These are phyloP conservation scores for Chaetomium cochliodes DNA, from an alignment of 495 filamentous ascomycete genomes.

Conservation along the genomic window DNA sequence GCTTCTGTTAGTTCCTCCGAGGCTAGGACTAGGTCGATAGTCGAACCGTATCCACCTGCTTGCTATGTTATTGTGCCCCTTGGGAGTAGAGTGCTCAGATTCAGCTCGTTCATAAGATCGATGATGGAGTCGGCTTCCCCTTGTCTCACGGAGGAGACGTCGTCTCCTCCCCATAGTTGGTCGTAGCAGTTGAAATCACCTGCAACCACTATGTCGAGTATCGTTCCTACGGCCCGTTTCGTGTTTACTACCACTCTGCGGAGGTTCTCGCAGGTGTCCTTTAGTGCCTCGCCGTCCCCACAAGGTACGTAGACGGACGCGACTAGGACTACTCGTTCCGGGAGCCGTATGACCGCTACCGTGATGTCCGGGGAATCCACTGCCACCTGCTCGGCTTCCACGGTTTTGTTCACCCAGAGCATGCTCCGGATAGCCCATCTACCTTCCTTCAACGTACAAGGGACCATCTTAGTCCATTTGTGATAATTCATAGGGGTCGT, in stretches of 20 bases:
- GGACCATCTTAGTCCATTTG: slow-evolving; percentile 12
- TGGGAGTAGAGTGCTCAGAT: slow-evolving; percentile 13
- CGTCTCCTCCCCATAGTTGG: slow-evolving; percentile 12
- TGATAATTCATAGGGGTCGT: slow-evolving; percentile 11
- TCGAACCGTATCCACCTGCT: slow-evolving; percentile 5
- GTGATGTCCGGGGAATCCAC: slow-evolving; percentile 4
- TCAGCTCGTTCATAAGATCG: slow-evolving; percentile 10
- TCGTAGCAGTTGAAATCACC: slow-evolving; percentile 19
- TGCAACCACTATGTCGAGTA: slow-evolving; percentile 12
- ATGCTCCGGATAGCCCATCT: slow-evolving; percentile 8
- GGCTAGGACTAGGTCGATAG: slow-evolving; percentile 19
- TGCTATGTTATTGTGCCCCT: slow-evolving; percentile 17
- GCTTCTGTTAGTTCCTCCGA: slow-evolving; percentile 13
- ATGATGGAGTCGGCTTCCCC: slow-evolving; percentile 8
- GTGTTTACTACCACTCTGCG: not conserved
- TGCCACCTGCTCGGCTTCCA: slow-evolving; percentile 2
- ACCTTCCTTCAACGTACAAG: slow-evolving; percentile 3
- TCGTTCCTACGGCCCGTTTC: slow-evolving; percentile 13
- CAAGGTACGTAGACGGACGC: slow-evolving; percentile 20
- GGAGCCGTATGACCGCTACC: slow-evolving; percentile 9
- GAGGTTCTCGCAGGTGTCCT: not conserved
- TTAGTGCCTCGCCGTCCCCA: slow-evolving; percentile 4
- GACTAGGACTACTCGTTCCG: slow-evolving; percentile 7
- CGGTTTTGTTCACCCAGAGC: slow-evolving; percentile 6
- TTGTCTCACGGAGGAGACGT: not conserved